These are phyloP conservation scores for Lagerstroemia speciosa DNA, from an alignment of 345 rosid species.

Conservation along the genomic window DNA sequence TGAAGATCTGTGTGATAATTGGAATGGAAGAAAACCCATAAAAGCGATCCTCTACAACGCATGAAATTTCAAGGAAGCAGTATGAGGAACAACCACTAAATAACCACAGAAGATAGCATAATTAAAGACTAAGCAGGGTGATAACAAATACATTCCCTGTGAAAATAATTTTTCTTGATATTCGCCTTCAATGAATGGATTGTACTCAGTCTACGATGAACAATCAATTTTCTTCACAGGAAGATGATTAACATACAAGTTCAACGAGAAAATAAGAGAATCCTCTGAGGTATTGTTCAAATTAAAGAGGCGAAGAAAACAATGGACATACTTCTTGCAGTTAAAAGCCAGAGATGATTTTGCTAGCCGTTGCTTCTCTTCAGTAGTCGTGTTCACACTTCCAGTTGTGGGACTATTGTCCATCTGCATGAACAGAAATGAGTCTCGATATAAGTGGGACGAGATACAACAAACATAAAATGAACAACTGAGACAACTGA, in stretches of 20 bases:
- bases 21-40: background rate
- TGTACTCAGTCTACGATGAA: background rate
- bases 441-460: background rate
- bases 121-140: background rate
- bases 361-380: conserved; percentile 83
- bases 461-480: background rate
- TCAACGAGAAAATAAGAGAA: background rate
- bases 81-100: background rate
- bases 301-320: background rate
- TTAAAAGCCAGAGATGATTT: conserved; percentile 88
- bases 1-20: background rate
- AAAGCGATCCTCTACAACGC: background rate
- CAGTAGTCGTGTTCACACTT: conserved; percentile 68
- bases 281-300: background rate
- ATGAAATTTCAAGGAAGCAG: background rate
- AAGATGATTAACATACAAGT: background rate
- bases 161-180: background rate
- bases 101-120: background rate
- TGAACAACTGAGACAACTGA: background rate
- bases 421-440: conserved; percentile 40
- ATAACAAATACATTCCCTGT: background rate
- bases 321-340: conserved; percentile 73
- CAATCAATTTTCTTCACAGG: background rate
- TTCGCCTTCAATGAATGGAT: background rate
- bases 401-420: conserved; percentile 97